These are phyloP conservation scores for Strobilomyces confusus DNA, from an alignment of 768 basidiomycete species.

Conservation along the genomic window DNA sequence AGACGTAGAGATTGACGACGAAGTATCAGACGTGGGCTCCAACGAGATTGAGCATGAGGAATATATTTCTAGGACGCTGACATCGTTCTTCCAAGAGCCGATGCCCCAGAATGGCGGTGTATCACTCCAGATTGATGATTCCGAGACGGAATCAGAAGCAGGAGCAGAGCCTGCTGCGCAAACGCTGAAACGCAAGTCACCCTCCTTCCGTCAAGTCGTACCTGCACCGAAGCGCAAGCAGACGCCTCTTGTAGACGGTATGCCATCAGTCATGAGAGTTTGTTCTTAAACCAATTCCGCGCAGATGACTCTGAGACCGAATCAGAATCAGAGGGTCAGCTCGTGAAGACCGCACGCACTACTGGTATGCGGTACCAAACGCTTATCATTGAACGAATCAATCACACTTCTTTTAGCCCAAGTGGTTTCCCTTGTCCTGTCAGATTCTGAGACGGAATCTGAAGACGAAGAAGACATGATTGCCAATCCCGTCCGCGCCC, in stretches of 20 bases:
- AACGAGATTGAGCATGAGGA: constrained; percentile 24
- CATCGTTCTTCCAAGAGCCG: constrained; percentile 9
- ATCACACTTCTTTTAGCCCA: background rate
- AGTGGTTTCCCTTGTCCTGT: constrained; percentile 2
- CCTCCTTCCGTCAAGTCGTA: constrained; percentile 5
- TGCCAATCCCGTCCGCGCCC: constrained; percentile 30
- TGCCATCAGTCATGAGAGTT: background rate
- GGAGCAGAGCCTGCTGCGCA: constrained; percentile 10
- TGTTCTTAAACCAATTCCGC: background rate
- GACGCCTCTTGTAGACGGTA: constrained; percentile 15
- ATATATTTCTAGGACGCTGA: constrained; percentile 25
- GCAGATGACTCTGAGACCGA: constrained; percentile 46
- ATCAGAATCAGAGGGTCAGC: constrained; percentile 36
- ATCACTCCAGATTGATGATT: constrained; percentile 15
- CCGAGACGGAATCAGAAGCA: constrained; percentile 35
- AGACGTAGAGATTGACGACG: constrained; percentile 17
- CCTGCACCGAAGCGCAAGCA: constrained; percentile 20
- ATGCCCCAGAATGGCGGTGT: background rate
- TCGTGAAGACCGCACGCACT: constrained; percentile 3
- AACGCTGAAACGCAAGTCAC: constrained; percentile 25
- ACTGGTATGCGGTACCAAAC: constrained; percentile 18
- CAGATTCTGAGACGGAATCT: constrained; percentile 42
- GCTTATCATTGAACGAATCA: background rate
- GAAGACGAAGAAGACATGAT: constrained; percentile 35
- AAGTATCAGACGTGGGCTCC: constrained; percentile 15